Evolutionary conservation across 75 land plant genomes (phyloP).

Genomic region (Isoetes taiwanensis): DNA sequence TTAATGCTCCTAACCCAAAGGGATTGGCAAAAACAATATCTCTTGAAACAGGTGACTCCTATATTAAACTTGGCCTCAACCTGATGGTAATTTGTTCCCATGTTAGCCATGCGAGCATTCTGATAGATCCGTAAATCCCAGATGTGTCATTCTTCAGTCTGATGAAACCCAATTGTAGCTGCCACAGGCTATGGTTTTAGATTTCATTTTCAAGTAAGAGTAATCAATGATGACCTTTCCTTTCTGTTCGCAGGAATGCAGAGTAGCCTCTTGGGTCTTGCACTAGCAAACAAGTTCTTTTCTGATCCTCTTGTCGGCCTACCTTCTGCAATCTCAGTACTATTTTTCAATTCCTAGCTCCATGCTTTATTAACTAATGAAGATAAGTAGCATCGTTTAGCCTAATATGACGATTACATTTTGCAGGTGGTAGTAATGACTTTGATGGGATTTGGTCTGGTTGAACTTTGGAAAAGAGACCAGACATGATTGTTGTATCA

Average conservation of each 20-base stretch:
- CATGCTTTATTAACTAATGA: too few species aligned
- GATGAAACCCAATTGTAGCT: too few species aligned
- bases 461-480: constrained; percentile 56
- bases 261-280: constrained; percentile 89
- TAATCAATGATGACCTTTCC: too few species aligned
- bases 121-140: too few species aligned
- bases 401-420: too few species aligned
- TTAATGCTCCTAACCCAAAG: constrained; percentile 36
- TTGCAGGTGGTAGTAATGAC: constrained; percentile 72
- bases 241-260: constrained; percentile 62
- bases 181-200: too few species aligned
- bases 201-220: too few species aligned
- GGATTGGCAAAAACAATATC: constrained; percentile 75
- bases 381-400: too few species aligned
- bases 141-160: too few species aligned
- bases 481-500: too few species aligned
- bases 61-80: neutral
- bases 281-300: constrained; percentile 82
- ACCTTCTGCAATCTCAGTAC: constrained; percentile 89
- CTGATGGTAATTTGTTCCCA: too few species aligned
- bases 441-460: constrained; percentile 73
- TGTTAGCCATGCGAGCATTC: too few species aligned
- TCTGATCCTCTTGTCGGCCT: constrained; percentile 82
- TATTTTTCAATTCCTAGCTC: neutral
- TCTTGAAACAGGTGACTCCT: constrained; percentile 66